Percentiles rank a stretch among this genome's conserved stretches.
phyloP scores from a whole-genome alignment of 2,329 filamentous ascomycete genomes.

The Aspergillus jensenii region DNA sequence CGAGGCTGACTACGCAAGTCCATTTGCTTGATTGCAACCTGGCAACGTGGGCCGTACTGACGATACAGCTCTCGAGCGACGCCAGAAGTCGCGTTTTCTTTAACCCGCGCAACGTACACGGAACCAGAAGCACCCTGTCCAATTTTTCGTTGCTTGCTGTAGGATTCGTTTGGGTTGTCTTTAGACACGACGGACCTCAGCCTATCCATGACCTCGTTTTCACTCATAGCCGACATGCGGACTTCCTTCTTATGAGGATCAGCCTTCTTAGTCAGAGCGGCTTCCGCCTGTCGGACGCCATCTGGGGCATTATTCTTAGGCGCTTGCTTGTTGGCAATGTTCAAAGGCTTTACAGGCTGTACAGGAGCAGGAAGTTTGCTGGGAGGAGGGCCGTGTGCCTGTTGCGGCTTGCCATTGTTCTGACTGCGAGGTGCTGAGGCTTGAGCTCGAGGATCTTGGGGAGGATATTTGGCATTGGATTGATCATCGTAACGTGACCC shows the following conservation, averaged over 20 bases:
- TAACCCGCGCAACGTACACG: conserved; percentile 95
- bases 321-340: conserved; percentile 68
- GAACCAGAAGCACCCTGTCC: conserved; percentile 97
- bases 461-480: conserved; percentile 29
- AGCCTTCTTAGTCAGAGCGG: conserved; percentile 78
- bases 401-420: conserved; percentile 45
- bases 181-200: conserved; percentile 93
- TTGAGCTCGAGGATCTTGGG: conserved; percentile 38
- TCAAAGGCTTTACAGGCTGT: conserved; percentile 71
- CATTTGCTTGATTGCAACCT: conserved; percentile 99
- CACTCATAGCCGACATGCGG: conserved; percentile 97
- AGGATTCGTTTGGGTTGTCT: conserved; percentile 89
- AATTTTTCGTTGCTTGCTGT: conserved; percentile 99
- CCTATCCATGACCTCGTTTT: conserved; percentile 95
- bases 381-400: conserved; percentile 49
- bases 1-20: conserved; percentile 94
- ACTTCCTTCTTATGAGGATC: conserved; percentile 83
- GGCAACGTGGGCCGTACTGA: conserved; percentile 75
- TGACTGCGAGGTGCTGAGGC: conserved; percentile 42
- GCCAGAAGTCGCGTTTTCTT: conserved; percentile 78
- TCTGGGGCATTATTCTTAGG: conserved; percentile 53
- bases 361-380: conserved; percentile 59
- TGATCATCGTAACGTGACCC: conserved; percentile 35
- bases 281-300: conserved; percentile 83
- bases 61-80: conserved; percentile 77